Conservation (phyloP, 2,329 filamentous ascomycete species). For the Pestalotiopsis sp. region DNA sequence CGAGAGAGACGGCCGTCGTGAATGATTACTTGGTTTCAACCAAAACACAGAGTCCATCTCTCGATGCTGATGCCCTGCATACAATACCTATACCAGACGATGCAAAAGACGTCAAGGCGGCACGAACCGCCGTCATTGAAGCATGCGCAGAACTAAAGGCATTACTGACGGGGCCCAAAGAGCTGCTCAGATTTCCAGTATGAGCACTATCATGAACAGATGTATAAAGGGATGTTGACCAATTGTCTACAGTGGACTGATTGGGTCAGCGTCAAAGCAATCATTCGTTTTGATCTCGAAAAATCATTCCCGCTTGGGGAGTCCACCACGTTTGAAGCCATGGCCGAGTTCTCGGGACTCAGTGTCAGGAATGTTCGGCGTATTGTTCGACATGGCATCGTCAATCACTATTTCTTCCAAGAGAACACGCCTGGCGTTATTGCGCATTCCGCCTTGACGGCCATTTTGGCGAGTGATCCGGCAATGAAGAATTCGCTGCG, state of each 20-base stretch:
- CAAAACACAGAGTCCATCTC: background rate
- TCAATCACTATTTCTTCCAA: constrained; percentile 33
- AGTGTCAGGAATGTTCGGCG: constrained; percentile 17
- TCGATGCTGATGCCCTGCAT: background rate
- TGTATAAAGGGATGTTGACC: background rate
- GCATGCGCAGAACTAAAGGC: constrained; percentile 22
- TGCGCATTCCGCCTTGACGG: constrained; percentile 26
- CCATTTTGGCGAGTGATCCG: constrained; percentile 19
- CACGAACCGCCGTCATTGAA: constrained; percentile 17
- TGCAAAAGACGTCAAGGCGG: constrained; percentile 12
- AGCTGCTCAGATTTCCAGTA: constrained; percentile 17
- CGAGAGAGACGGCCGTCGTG: background rate
- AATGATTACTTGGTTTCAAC: background rate
- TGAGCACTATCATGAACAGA: background rate
- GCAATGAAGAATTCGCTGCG: constrained; percentile 22
- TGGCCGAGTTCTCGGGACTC: background rate
- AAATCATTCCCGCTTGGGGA: constrained; percentile 20
- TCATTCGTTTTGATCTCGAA: constrained; percentile 22
- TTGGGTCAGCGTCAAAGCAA: constrained; percentile 20
- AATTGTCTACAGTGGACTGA: constrained; percentile 19
- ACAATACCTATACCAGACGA: background rate
- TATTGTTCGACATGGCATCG: constrained; percentile 31
- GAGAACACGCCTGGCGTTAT: constrained; percentile 30
- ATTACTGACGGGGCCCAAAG: constrained; percentile 21
- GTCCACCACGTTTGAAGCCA: constrained; percentile 18